Conservation (phyloP, 2,329 filamentous ascomycete species). For the Xylaria sp. region DNA sequence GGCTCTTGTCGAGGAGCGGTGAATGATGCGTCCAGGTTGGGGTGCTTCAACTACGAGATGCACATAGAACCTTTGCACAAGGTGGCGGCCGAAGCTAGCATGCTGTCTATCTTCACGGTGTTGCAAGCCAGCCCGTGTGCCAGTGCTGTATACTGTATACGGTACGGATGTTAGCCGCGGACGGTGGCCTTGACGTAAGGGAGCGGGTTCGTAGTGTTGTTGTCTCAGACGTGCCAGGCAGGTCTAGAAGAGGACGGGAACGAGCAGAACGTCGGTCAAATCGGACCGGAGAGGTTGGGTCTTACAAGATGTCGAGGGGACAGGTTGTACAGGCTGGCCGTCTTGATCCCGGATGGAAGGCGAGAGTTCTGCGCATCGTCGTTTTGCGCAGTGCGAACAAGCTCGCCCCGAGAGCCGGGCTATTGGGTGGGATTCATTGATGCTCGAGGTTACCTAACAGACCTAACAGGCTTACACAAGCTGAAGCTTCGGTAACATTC, state of each 20-base stretch:
- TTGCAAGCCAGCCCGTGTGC: conserved; percentile 2
- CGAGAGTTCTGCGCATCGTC: conserved; percentile 26
- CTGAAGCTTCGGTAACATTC: conserved; percentile 33
- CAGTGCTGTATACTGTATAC: conserved; percentile 1
- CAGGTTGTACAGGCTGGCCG: neutral
- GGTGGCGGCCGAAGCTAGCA: conserved; percentile 16
- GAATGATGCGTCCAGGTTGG: neutral
- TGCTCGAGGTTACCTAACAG: conserved; percentile 14
- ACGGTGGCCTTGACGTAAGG: conserved; percentile 33
- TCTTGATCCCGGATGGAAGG: conserved; percentile 8
- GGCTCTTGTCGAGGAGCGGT: conserved; percentile 1
- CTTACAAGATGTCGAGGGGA: neutral
- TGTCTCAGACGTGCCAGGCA: neutral
- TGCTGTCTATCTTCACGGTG: conserved; percentile 22
- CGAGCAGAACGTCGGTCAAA: neutral
- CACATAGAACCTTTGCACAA: conserved; percentile 16
- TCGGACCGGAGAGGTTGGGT: neutral
- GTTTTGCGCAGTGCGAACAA: conserved; percentile 33
- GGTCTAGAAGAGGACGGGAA: neutral
- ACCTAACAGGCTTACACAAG: conserved; percentile 29
- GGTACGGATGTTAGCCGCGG: neutral
- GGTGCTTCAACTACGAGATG: conserved; percentile 3
- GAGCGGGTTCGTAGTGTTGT: conserved; percentile 9
- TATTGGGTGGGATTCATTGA: conserved; percentile 17
- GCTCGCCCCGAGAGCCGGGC: conserved; percentile 2